phyloP scores from a whole-genome alignment of 495 filamentous ascomycete genomes.

The Penicillium mononematosum region DNA sequence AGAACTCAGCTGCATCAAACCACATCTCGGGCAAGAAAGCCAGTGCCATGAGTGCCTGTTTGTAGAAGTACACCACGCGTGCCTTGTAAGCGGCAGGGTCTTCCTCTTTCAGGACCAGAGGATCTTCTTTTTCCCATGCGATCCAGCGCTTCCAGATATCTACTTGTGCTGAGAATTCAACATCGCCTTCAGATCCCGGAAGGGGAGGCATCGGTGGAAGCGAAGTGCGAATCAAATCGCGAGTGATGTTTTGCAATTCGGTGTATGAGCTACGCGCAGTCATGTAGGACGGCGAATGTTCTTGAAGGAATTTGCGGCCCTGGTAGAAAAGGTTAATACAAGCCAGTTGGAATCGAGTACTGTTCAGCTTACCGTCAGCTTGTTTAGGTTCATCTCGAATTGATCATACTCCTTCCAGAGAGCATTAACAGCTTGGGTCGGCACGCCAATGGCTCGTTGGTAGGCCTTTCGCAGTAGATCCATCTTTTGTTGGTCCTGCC shows the following conservation, averaged over 20 bases:
- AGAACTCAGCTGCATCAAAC: slow-evolving; percentile 94
- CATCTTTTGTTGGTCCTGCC: slow-evolving; percentile 99
- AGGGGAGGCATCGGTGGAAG: slow-evolving; percentile 79
- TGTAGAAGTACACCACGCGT: slow-evolving; percentile 85
- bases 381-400: slow-evolving; percentile 91
- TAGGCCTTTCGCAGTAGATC: slow-evolving; percentile 87
- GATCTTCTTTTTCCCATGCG: slow-evolving; percentile 89
- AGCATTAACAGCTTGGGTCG: slow-evolving; percentile 71
- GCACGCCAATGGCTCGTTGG: slow-evolving; percentile 81
- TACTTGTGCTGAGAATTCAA: slow-evolving; percentile 83
- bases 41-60: slow-evolving; percentile 90
- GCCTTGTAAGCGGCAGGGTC: slow-evolving; percentile 68
- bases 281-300: slow-evolving; percentile 89
- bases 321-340: slow-evolving; percentile 34
- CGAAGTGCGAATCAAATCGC: slow-evolving; percentile 72
- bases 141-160: slow-evolving; percentile 93
- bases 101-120: slow-evolving; percentile 76
- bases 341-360: slow-evolving; percentile 1
- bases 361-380: slow-evolving; percentile 61
- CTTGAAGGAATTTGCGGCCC: slow-evolving; percentile 91
- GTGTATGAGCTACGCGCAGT: slow-evolving; percentile 83
- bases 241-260: slow-evolving; percentile 78
- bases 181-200: slow-evolving; percentile 80
- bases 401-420: slow-evolving; percentile 97
- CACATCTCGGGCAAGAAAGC: slow-evolving; percentile 93